These are phyloP conservation scores for Apostasia shenzhenica DNA, from an alignment of 106 monocot species.

Conservation along the genomic window DNA sequence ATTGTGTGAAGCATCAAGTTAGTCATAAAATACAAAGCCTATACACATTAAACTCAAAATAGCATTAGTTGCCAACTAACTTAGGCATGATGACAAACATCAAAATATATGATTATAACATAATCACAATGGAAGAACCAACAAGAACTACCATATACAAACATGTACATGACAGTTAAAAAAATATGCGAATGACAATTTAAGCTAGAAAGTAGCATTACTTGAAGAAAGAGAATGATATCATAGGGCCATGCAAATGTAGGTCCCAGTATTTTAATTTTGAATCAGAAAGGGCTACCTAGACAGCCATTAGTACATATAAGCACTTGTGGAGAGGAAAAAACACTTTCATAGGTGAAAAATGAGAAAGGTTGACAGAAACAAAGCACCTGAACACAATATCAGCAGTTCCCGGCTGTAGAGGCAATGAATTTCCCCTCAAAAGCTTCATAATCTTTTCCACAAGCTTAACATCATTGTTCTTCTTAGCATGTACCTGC, in stretches of 20 bases:
- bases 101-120: no score
- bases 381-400: constrained; percentile 74
- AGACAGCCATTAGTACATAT: no score
- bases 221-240: not conserved
- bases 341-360: not conserved
- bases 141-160: not conserved
- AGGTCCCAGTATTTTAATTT: no score
- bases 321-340: not conserved
- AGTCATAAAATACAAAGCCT: no score
- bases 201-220: not conserved
- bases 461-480: constrained; percentile 62
- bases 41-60: no score
- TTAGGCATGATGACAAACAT: no score
- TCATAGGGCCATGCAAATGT: no score
- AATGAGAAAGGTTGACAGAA: not conserved
- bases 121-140: no score
- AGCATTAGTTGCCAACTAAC: no score
- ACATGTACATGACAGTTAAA: not conserved
- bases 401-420: constrained; percentile 94
- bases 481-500: constrained; percentile 77
- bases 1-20: no score
- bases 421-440: constrained; percentile 52
- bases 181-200: not conserved
- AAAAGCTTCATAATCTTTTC: constrained; percentile 57
- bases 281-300: no score